phyloP scores from a whole-genome alignment of 768 basidiomycete genomes.

The Leccinum obscurum region DNA sequence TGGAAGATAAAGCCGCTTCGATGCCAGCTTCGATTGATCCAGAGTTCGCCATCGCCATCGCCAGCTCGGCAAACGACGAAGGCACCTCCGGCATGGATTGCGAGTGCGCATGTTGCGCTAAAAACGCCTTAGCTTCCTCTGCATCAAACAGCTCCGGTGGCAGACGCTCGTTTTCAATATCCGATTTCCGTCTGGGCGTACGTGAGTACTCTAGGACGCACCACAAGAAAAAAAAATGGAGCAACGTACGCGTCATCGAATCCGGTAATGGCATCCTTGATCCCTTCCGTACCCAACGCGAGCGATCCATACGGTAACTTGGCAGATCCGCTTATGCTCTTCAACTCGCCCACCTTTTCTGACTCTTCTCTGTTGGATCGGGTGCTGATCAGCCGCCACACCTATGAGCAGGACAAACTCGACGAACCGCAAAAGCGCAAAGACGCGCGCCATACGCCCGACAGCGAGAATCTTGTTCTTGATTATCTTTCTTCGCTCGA shows the following conservation, averaged over 20 bases:
- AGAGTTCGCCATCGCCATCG: conserved; percentile 41
- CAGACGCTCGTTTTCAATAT: conserved; percentile 98
- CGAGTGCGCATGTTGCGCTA: conserved; percentile 37
- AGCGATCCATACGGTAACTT: conserved; percentile 83
- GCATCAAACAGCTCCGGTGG: conserved; percentile 94
- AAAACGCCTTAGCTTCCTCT: conserved; percentile 62
- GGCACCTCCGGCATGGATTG: conserved; percentile 56
- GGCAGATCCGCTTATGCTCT: conserved; percentile 77
- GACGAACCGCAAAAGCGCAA: conserved; percentile 90
- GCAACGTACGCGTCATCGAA: conserved; percentile 92
- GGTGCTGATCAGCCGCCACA: not conserved
- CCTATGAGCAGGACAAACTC: not conserved
- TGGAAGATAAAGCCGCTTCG: conserved; percentile 26
- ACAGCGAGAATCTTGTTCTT: conserved; percentile 99
- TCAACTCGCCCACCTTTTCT: conserved; percentile 95
- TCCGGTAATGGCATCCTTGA: conserved; percentile 89
- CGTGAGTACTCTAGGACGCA: not conserved
- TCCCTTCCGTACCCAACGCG: conserved; percentile 88
- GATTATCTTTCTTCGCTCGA: conserved; percentile 86
- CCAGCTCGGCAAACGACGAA: conserved; percentile 36
- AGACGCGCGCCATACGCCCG: conserved; percentile 94
- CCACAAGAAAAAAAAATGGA: conserved; percentile 38
- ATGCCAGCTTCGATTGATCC: conserved; percentile 45
- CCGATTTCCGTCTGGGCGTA: conserved; percentile 80
- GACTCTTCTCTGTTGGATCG: conserved; percentile 79